These are phyloP conservation scores for Cladosporium halotolerans DNA, from an alignment of 2,329 filamentous ascomycete genomes.

Conservation along the genomic window DNA sequence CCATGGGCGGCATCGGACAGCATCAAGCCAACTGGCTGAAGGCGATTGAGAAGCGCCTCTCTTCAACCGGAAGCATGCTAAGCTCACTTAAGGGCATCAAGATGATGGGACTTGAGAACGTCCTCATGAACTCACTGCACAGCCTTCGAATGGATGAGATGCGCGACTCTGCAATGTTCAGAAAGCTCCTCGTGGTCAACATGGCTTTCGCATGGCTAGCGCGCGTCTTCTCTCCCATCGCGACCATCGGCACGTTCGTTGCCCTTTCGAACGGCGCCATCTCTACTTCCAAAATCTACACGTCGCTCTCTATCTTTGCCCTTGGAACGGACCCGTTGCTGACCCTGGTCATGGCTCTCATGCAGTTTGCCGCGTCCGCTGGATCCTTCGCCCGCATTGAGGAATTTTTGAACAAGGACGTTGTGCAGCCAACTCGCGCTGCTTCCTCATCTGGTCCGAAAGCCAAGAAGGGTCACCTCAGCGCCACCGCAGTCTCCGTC, in stretches of 20 bases:
- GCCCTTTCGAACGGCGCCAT: conserved; percentile 7
- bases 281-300: conserved; percentile 4
- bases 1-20: conserved; percentile 15
- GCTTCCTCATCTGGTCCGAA: not conserved
- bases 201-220: conserved; percentile 3
- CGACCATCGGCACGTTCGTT: conserved; percentile 6
- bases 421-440: not conserved
- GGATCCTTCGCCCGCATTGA: conserved; percentile 8
- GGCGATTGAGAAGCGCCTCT: conserved; percentile 39
- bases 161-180: conserved; percentile 6
- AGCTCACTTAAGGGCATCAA: conserved; percentile 44
- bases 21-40: conserved; percentile 36
- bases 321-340: conserved; percentile 5
- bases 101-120: conserved; percentile 32
- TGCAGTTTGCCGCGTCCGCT: conserved; percentile 8
- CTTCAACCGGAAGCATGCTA: conserved; percentile 37
- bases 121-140: conserved; percentile 4
- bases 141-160: conserved; percentile 10
- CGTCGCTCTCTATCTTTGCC: conserved; percentile 7
- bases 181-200: conserved; percentile 7
- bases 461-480: not conserved
- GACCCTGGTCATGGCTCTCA: conserved; percentile 10
- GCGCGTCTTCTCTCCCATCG: conserved; percentile 3
- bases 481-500: not conserved
- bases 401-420: conserved; percentile 7